Conservation (phyloP, 2,329 filamentous ascomycete species). For the Apiospora arundinis region DNA sequence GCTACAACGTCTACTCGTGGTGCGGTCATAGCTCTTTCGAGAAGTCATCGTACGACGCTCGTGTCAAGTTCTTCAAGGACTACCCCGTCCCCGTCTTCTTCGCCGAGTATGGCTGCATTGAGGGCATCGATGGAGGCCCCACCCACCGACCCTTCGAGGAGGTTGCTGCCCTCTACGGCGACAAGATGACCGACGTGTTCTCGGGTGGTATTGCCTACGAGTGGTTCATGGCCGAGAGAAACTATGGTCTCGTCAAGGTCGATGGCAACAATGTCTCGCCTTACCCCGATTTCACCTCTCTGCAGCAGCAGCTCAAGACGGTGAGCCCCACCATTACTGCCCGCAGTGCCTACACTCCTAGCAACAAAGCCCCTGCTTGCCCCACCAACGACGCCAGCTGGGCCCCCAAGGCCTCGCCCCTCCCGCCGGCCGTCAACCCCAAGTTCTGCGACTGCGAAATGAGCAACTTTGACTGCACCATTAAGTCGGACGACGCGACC, state of each 20-base stretch:
- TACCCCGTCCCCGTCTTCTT: constrained; percentile 98
- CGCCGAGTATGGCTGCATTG: constrained; percentile 97
- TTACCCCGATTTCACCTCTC: constrained; percentile 75
- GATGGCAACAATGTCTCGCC: constrained; percentile 65
- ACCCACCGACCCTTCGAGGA: constrained; percentile 83
- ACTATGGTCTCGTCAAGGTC: constrained; percentile 81
- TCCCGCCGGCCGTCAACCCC: constrained; percentile 83
- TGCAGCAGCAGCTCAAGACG: constrained; percentile 73
- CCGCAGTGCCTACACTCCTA: constrained; percentile 72
- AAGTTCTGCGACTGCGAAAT: constrained; percentile 88
- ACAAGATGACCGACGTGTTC: constrained; percentile 81
- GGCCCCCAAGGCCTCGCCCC: constrained; percentile 67
- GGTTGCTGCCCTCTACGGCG: constrained; percentile 79
- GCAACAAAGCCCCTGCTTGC: constrained; percentile 75
- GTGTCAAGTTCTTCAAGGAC: constrained; percentile 84
- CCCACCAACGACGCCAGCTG: constrained; percentile 70
- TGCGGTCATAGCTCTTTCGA: constrained; percentile 83
- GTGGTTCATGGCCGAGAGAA: constrained; percentile 91
- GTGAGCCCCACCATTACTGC: constrained; percentile 71
- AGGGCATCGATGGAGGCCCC: constrained; percentile 54
- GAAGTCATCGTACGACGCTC: constrained; percentile 79
- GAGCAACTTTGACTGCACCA: constrained; percentile 72
- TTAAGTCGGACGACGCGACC: constrained; percentile 60
- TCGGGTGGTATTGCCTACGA: constrained; percentile 98
- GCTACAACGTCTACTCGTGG: constrained; percentile 99